A percentile compares a stretch with the other conserved stretches of the same genome.
Conservation (phyloP, 306 rosid genomes). For the Oemleria cerasiformis region DNA sequence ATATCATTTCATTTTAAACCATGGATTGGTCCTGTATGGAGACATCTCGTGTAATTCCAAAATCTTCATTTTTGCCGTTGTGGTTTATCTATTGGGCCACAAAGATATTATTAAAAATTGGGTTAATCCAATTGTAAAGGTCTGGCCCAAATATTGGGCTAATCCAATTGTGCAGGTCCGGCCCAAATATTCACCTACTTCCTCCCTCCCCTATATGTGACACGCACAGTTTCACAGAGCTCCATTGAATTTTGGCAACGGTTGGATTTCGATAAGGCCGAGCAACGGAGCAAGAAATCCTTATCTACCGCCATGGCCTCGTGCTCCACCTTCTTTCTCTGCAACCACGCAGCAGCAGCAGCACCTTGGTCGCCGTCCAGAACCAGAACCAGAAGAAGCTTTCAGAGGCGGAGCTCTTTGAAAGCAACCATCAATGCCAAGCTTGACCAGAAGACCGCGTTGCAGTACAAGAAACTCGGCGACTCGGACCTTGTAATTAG, state of each 20-base stretch:
- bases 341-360: not conserved
- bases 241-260: not conserved
- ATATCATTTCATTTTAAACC: too few relatives aligned
- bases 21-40: too few relatives aligned
- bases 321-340: slow-evolving; percentile 20
- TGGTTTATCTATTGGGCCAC: too few relatives aligned
- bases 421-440: slow-evolving; percentile 31
- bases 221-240: not conserved
- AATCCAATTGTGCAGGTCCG: not conserved
- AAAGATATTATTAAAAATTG: too few relatives aligned
- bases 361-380: not conserved
- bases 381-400: slow-evolving; percentile 6
- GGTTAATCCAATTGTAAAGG: too few relatives aligned
- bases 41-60: too few relatives aligned
- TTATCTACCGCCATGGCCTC: slow-evolving; percentile 1
- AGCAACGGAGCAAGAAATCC: not conserved
- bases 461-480: slow-evolving; percentile 68
- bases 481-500: slow-evolving; percentile 82
- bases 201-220: not conserved
- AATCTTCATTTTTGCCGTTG: too few relatives aligned
- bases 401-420: slow-evolving; percentile 15
- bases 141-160: not conserved
- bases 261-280: not conserved
- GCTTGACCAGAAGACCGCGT: slow-evolving; percentile 25
- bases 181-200: too few relatives aligned